phyloP scores from a whole-genome alignment of 169 alveolate genomes.

The Plasmodium relictum region DNA sequence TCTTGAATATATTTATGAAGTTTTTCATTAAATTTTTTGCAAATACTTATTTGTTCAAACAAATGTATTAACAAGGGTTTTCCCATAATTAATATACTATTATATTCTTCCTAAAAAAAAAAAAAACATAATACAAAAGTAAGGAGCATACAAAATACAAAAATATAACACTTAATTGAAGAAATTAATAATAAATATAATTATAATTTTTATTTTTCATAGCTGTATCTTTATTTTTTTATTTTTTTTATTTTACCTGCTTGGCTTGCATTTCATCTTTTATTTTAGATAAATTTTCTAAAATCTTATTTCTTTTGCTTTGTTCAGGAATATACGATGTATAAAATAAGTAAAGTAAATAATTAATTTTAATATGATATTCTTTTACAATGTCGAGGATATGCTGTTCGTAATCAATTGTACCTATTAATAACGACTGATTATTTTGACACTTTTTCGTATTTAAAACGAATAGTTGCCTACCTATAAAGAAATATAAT shows the following conservation, averaged over 20 bases:
- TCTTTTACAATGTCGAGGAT: slow-evolving; percentile 70
- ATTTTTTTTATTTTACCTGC: slow-evolving; percentile 32
- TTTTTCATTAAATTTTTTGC: slow-evolving; percentile 72
- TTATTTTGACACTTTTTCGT: slow-evolving; percentile 67
- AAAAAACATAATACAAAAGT: background rate
- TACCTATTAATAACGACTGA: slow-evolving; percentile 64
- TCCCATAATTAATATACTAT: slow-evolving; percentile 70
- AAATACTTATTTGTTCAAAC: slow-evolving; percentile 67
- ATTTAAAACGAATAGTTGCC: slow-evolving; percentile 48
- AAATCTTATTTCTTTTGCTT: slow-evolving; percentile 45
- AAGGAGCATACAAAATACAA: too few relatives aligned
- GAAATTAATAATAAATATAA: too few relatives aligned
- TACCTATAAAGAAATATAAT: slow-evolving; percentile 16
- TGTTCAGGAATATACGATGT: slow-evolving; percentile 68
- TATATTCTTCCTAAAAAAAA: slow-evolving; percentile 65
- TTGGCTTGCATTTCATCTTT: slow-evolving; percentile 64
- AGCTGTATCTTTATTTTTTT: background rate
- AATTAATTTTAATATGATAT: slow-evolving; percentile 58
- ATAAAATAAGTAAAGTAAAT: slow-evolving; percentile 65
- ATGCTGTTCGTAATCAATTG: slow-evolving; percentile 69
- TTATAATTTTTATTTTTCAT: too few relatives aligned
- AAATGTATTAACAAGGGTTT: slow-evolving; percentile 66
- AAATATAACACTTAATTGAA: too few relatives aligned
- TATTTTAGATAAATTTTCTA: slow-evolving; percentile 54
- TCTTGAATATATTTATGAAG: slow-evolving; percentile 65